A percentile compares a stretch with the other conserved stretches of the same genome.
Conservation (phyloP, 1,284 basidiomycete species). For the Kalmanozyma brasiliensis region DNA sequence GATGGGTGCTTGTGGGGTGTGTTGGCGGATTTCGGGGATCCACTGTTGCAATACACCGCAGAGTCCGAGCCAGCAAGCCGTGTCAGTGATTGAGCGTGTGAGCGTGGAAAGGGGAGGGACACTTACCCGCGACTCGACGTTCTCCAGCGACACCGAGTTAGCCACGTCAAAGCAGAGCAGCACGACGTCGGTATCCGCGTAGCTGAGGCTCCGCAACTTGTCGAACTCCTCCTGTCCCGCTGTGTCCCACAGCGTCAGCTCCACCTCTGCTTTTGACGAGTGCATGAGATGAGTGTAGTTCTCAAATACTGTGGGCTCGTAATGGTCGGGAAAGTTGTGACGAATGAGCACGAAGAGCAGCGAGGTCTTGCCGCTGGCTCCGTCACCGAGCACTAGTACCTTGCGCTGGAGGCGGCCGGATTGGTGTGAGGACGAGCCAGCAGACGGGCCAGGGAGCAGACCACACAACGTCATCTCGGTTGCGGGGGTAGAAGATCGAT, state of each 20-base stretch:
- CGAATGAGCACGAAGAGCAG: background rate
- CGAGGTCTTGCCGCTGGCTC: conserved; percentile 49
- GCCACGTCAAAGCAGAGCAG: conserved; percentile 36
- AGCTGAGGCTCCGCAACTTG: conserved; percentile 85
- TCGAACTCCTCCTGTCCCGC: conserved; percentile 98
- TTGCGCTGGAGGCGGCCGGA: conserved; percentile 69
- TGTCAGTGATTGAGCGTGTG: background rate
- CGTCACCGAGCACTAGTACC: conserved; percentile 86
- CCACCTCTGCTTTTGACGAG: conserved; percentile 76
- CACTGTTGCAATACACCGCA: conserved; percentile 74
- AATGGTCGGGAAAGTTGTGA: background rate
- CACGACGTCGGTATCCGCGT: conserved; percentile 88
- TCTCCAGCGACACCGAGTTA: conserved; percentile 83
- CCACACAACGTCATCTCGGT: conserved; percentile 24
- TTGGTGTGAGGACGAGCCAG: background rate
- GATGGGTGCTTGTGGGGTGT: conserved; percentile 92
- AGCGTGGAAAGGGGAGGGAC: conserved; percentile 4
- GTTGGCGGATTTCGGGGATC: conserved; percentile 84
- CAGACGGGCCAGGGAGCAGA: background rate
- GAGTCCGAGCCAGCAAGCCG: too few relatives aligned
- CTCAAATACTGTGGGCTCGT: conserved; percentile 72
- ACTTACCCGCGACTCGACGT: conserved; percentile 81
- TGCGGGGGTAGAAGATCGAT: background rate
- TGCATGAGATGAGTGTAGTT: conserved; percentile 80
- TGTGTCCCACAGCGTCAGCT: conserved; percentile 95